Base-by-base conservation (phyloP, 176 grass and related monocot species). In the Carex kokanica region DNA sequence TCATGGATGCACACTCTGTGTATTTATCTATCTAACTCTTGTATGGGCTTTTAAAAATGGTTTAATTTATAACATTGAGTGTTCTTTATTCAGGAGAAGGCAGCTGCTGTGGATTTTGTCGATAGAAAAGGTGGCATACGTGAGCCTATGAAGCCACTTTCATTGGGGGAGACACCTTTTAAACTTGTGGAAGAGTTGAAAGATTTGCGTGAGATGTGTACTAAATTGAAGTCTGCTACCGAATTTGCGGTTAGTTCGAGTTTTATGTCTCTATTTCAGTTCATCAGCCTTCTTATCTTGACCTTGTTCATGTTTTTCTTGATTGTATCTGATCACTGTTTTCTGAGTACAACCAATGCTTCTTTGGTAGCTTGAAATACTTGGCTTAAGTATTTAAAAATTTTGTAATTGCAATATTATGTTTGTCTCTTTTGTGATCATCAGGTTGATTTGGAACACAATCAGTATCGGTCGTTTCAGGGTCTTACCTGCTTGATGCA, bases 381-480 rank as follows among this genome's bases (percentile, higher is more conserved):
- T 27, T 54, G 23, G 59, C 4, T 23, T 53, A 8, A 78, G 13
- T 45, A 38, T 65, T 65, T 82, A 40, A 65, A 32, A 65, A 45
- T 51, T 49, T 49, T 52, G 23, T 29, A 18, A 11, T 43, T 78
- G 24, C 15, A 32, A 32, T 56, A 58, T 74, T 15, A 82, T 81
- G 2, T 80, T 82, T 83, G 17, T 59, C 3, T 60, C 81, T 57
- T 25, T 82, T 80, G 16, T 62, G 70, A 63, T 88, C 85, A 81
- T 85, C 93, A 99, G 96, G 93, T 99, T 59, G 96, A 99, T 91
- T 92, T 99, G 91, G 96, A 99, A 87, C 96, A 99, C 83, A 95
- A 99, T 74, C 96, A 99, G 41, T 99, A 95, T 87, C 85, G 96
- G 23, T 95, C 96, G 82, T 99, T 93, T 93, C 96, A 93, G 86